Evolutionary conservation across 345 rosid species (phyloP).

Genomic region (Cardiospermum halicacabum): DNA sequence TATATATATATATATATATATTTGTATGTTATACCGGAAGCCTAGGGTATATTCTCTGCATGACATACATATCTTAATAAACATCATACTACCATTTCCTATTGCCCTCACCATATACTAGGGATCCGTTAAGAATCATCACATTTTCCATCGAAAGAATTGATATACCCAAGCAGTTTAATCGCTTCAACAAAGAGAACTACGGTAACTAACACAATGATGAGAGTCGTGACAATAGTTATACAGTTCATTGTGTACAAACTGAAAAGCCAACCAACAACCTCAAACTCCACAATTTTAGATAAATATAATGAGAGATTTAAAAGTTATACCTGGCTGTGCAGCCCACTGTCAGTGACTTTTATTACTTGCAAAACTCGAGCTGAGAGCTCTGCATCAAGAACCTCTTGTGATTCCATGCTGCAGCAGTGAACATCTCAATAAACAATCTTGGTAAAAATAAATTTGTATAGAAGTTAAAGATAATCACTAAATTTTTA

Average conservation of each 20-base stretch:
- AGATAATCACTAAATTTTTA: constrained; percentile 18
- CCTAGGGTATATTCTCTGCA: not conserved
- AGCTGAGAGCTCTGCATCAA: constrained; percentile 99
- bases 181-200: not conserved
- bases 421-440: constrained; percentile 40
- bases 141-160: not conserved
- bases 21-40: not conserved
- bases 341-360: constrained; percentile 88
- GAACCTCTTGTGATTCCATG: constrained; percentile 87
- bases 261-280: not conserved
- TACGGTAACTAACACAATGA: not conserved
- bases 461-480: not conserved
- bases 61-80: not conserved
- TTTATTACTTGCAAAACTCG: constrained; percentile 89
- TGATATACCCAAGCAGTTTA: too few species aligned
- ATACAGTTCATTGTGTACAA: not conserved
- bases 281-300: not conserved
- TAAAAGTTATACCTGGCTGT: constrained; percentile 54
- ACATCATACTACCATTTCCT: not conserved
- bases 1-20: too few species aligned
- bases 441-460: not conserved
- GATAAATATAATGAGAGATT: not conserved
- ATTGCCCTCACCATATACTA: too few species aligned
- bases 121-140: not conserved
- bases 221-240: too few species aligned